Evolutionary conservation across 306 rosid genomes (phyloP).

Genomic region (Sphenostylis stenocarpa): DNA sequence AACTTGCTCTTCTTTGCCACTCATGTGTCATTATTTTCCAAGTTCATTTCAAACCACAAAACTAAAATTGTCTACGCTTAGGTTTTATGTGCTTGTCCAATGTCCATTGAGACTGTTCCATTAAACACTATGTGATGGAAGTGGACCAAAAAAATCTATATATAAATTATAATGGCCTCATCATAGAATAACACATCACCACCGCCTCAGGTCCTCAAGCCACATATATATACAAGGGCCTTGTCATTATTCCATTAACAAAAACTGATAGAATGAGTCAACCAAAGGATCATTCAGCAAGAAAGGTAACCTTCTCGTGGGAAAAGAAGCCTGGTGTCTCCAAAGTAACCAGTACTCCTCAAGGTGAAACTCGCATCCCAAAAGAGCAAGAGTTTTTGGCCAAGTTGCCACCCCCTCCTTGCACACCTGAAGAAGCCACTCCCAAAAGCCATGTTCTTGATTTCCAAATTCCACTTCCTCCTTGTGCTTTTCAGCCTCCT

Average conservation of each 20-base stretch:
- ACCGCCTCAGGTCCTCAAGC: neutral
- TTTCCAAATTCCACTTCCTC: slow-evolving; percentile 73
- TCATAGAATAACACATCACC: slow-evolving; percentile 9
- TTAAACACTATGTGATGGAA: neutral
- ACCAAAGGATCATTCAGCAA: slow-evolving; percentile 19
- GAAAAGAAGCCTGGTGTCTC: slow-evolving; percentile 72
- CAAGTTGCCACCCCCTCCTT: slow-evolving; percentile 66
- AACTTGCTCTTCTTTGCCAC: slow-evolving; percentile 23
- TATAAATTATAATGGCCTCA: slow-evolving; percentile 4
- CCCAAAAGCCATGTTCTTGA: slow-evolving; percentile 32
- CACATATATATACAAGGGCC: neutral
- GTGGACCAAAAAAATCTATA: slow-evolving; percentile 22
- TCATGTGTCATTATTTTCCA: slow-evolving; percentile 10
- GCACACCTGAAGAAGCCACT: slow-evolving; percentile 25
- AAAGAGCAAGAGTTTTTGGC: slow-evolving; percentile 24
- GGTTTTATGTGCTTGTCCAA: slow-evolving; percentile 40
- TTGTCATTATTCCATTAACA: neutral
- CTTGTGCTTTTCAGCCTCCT: slow-evolving; percentile 61
- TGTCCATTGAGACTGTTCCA: slow-evolving; percentile 26
- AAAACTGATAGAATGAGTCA: slow-evolving; percentile 36
- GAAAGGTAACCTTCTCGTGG: slow-evolving; percentile 74
- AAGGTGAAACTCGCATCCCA: slow-evolving; percentile 9
- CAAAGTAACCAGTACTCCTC: slow-evolving; percentile 29
- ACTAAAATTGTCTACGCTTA: slow-evolving; percentile 8
- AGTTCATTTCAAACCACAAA: neutral